Base-by-base conservation (phyloP, 257 asterid species). In the Coffea eugenioides region DNA sequence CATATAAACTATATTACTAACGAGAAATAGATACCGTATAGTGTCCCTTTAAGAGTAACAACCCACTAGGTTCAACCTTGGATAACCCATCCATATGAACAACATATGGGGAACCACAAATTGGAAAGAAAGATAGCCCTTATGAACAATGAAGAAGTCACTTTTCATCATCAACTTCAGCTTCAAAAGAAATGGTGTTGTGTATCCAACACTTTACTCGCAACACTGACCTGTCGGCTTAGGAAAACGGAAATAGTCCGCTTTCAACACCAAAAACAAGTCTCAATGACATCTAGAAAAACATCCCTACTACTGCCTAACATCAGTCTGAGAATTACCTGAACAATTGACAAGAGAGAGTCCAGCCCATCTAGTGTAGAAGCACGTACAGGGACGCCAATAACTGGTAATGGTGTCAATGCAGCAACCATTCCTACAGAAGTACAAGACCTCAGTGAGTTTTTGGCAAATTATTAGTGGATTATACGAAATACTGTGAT, bases 301-400 rank as follows among this genome's bases (percentile, higher is more conserved):
- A 43, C 54, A 70, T 14, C 68, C 61, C 41, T 36, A 51, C 45
- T 48, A 54, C 23, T 70, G 71, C 49, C 43, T 3, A n/a, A 76
- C 31, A 34, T 72, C 39, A 45, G 15, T 46, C 20, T 21, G 3
- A 9, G 46, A 70, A 76, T 76, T 84, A 95, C 99, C 99, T 95
- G 99, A 84, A 95, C 98, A 72, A 95, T 95, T 54, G 99, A 95
- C 86, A 95, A 83, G 69, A 95, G 97, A 74, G 99, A 93, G 83
- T 93, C 99, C 15, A 95, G 90, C 77, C 99, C 99, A 82, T 93
- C 99, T 76, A 93, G 90, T 16, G 97, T 84, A 69, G 97, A 93
- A 80, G 93, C 98, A 54, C 96, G 97, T 46, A 95, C 99, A 48
- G 98, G 99, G 82, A 95, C 98, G 83, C 99, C 99, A 67, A 95